Percentiles rank a stretch among this genome's conserved stretches.
These are phyloP conservation scores for Nakazawaea wyomingensis DNA, from an alignment of 805 yeast genomes.

Conservation along the genomic window DNA sequence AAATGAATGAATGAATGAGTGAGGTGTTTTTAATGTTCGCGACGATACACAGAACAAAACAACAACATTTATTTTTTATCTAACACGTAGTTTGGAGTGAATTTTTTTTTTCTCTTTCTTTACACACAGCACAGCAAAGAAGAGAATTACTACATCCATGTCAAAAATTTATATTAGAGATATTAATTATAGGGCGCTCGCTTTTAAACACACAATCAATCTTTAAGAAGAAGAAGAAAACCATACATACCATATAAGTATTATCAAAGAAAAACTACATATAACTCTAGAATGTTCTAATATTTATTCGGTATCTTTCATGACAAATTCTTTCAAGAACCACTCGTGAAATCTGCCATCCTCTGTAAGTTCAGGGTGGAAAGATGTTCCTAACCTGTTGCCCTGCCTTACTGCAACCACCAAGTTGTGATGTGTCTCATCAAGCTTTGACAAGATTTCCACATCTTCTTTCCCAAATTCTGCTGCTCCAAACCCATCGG, in stretches of 20 bases:
- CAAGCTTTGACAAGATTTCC: slow-evolving; percentile 36
- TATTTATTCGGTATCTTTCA: no score
- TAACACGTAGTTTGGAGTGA: slow-evolving; percentile 1
- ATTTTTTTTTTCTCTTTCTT: neutral
- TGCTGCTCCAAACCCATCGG: neutral
- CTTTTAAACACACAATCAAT: neutral
- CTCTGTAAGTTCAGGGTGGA: slow-evolving; percentile 69
- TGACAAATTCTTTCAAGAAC: slow-evolving; percentile 58
- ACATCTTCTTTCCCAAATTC: slow-evolving; percentile 27
- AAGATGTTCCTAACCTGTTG: slow-evolving; percentile 62
- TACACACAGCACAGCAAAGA: no score
- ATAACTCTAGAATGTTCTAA: no score
- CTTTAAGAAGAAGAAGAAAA: neutral
- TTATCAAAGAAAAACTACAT: no score
- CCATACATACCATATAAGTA: neutral
- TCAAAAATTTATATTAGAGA: no score
- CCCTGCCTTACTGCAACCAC: slow-evolving; percentile 76
- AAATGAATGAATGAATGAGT: no score
- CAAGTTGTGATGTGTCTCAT: slow-evolving; percentile 26
- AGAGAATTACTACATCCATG: no score
- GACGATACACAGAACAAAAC: no score
- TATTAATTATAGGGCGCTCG: no score
- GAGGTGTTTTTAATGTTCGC: no score
- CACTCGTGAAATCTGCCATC: slow-evolving; percentile 64
- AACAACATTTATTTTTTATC: neutral